phyloP scores from a whole-genome alignment of 2,329 filamentous ascomycete genomes.

The Trichoderma lentiforme region DNA sequence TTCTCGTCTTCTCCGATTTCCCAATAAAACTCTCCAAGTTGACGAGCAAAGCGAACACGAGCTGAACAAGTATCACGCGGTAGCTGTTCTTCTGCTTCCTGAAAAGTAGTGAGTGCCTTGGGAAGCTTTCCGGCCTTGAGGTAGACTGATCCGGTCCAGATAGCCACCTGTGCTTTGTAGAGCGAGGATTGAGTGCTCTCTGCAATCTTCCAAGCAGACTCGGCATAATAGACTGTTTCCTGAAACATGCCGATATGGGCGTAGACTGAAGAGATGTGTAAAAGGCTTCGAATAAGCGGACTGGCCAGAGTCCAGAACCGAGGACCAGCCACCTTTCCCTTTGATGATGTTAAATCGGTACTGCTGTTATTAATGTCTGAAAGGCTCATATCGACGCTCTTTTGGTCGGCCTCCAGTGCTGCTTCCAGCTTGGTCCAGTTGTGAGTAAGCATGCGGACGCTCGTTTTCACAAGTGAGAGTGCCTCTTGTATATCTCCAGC shows the following conservation, averaged over 20 bases:
- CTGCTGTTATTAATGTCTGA: slow-evolving; percentile 30
- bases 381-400: slow-evolving; percentile 28
- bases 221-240: slow-evolving; percentile 83
- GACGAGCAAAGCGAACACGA: slow-evolving; percentile 47
- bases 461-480: slow-evolving; percentile 54
- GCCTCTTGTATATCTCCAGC: slow-evolving; percentile 58
- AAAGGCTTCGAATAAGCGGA: slow-evolving; percentile 66
- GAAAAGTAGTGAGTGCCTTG: slow-evolving; percentile 54
- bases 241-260: slow-evolving; percentile 81
- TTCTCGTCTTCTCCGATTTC: slow-evolving; percentile 44
- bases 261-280: slow-evolving; percentile 74
- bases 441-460: slow-evolving; percentile 53
- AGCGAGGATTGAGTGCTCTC: slow-evolving; percentile 62
- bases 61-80: slow-evolving; percentile 38
- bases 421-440: slow-evolving; percentile 54
- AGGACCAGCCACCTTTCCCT: slow-evolving; percentile 40
- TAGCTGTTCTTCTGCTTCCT: slow-evolving; percentile 52
- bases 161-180: slow-evolving; percentile 52
- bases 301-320: slow-evolving; percentile 77
- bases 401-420: slow-evolving; percentile 20
- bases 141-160: slow-evolving; percentile 54
- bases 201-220: slow-evolving; percentile 78
- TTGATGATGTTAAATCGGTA: slow-evolving; percentile 25
- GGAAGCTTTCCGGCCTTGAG: slow-evolving; percentile 56
- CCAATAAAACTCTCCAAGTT: slow-evolving; percentile 55